A percentile compares a stretch with the other conserved stretches of the same genome.
Conservation (phyloP, 2,329 filamentous ascomycete genomes). For the Diaporthe sp. region DNA sequence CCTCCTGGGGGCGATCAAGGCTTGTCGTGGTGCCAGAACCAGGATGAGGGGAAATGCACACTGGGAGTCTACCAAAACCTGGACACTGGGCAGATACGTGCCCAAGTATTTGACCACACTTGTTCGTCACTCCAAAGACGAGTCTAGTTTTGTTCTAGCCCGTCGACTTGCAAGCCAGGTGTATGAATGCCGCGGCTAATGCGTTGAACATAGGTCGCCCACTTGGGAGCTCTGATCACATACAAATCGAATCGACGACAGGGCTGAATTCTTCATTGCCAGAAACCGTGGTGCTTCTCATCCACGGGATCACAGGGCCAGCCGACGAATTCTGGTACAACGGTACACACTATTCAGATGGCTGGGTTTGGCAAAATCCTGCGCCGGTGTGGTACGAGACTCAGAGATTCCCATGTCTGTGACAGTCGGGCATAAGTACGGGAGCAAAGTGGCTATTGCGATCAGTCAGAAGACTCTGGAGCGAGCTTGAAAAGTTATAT, state of each 20-base stretch:
- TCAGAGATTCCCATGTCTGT: background rate
- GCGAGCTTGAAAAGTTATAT: background rate
- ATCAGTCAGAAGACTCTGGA: too few species aligned
- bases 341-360: background rate
- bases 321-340: conserved; percentile 4
- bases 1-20: background rate
- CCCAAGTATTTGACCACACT: background rate
- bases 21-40: background rate
- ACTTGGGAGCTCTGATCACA: background rate
- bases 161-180: background rate
- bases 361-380: conserved; percentile 3
- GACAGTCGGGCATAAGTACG: background rate
- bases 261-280: background rate
- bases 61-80: conserved; percentile 2
- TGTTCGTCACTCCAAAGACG: background rate
- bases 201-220: background rate
- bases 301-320: background rate
- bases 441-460: background rate
- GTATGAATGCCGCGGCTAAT: background rate
- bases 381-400: conserved; percentile 10
- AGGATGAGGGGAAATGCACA: background rate
- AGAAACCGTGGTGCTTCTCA: background rate
- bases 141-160: rapidly evolving
- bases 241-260: background rate
- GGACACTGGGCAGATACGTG: conserved; percentile 4